Evolutionary conservation across 2,329 filamentous ascomycete species (phyloP).

Genomic region (Cercospora janseana): DNA sequence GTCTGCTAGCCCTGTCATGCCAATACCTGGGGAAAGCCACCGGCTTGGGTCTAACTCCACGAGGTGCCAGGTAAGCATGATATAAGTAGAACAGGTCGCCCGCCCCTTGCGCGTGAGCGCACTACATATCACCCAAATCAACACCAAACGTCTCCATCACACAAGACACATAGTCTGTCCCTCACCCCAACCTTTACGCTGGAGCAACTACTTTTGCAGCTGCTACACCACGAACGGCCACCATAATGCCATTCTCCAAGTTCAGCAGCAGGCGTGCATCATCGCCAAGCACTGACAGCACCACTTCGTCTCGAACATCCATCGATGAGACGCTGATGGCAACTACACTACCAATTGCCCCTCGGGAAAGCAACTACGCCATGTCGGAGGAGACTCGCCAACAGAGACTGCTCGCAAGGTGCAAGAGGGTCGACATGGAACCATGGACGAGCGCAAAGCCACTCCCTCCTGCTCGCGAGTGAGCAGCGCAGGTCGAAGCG

Average conservation of each 20-base stretch:
- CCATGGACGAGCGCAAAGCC: slow-evolving; percentile 33
- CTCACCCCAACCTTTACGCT: slow-evolving; percentile 10
- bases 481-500: slow-evolving; percentile 7
- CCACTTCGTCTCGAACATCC: slow-evolving; percentile 27
- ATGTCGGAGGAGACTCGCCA: slow-evolving; percentile 33
- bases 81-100: background rate
- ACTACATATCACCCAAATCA: background rate
- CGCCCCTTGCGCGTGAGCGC: background rate
- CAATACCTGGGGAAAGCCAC: slow-evolving; percentile 7
- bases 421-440: slow-evolving; percentile 29
- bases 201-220: slow-evolving; percentile 13
- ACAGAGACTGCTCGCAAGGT: slow-evolving; percentile 32
- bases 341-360: slow-evolving; percentile 34
- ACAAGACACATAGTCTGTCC: slow-evolving; percentile 4
- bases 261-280: slow-evolving; percentile 29
- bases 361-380: slow-evolving; percentile 35
- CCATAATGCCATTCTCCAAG: slow-evolving; percentile 30
- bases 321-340: slow-evolving; percentile 27
- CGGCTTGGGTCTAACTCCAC: slow-evolving; percentile 10
- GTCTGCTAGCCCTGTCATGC: background rate
- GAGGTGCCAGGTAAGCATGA: slow-evolving; percentile 5
- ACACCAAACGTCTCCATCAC: background rate
- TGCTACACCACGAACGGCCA: slow-evolving; percentile 9
- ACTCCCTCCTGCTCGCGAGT: slow-evolving; percentile 16
- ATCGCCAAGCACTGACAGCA: slow-evolving; percentile 25